Percentiles rank a stretch among this genome's conserved stretches.
Conservation (phyloP, 805 yeast species). For the Candida orba region DNA sequence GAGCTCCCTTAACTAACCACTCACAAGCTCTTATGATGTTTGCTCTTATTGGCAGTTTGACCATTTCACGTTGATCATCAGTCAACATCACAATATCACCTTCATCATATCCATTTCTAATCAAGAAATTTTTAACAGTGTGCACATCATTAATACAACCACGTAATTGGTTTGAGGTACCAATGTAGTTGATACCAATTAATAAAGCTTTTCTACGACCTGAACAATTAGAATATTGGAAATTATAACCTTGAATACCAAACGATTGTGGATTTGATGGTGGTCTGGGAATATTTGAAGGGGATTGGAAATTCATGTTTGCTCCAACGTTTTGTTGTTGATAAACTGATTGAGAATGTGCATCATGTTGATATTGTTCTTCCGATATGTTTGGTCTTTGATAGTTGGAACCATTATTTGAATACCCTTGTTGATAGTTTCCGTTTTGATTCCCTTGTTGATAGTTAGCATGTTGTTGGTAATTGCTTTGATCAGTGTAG, state of each 20-base stretch:
- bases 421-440: not conserved
- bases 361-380: conserved; percentile 5
- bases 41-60: conserved; percentile 53
- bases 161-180: conserved; percentile 49
- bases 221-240: conserved; percentile 60
- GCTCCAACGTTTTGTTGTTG: conserved; percentile 3
- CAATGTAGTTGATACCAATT: conserved; percentile 74
- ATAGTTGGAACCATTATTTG: not conserved
- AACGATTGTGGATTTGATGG: conserved; percentile 14
- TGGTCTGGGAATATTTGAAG: conserved; percentile 5
- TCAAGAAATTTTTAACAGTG: conserved; percentile 37
- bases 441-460: not conserved
- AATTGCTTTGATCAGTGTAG: not conserved
- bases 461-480: not conserved
- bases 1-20: conserved; percentile 71
- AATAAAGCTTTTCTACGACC: conserved; percentile 71
- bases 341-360: conserved; percentile 2
- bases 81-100: conserved; percentile 56
- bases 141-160: conserved; percentile 80
- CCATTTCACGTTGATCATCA: conserved; percentile 44
- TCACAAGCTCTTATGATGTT: conserved; percentile 75
- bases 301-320: conserved; percentile 4
- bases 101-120: conserved; percentile 37
- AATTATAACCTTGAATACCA: conserved; percentile 24
- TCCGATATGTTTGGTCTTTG: not conserved